phyloP scores from a whole-genome alignment of 495 filamentous ascomycete species.

The Tuber aestivum region DNA sequence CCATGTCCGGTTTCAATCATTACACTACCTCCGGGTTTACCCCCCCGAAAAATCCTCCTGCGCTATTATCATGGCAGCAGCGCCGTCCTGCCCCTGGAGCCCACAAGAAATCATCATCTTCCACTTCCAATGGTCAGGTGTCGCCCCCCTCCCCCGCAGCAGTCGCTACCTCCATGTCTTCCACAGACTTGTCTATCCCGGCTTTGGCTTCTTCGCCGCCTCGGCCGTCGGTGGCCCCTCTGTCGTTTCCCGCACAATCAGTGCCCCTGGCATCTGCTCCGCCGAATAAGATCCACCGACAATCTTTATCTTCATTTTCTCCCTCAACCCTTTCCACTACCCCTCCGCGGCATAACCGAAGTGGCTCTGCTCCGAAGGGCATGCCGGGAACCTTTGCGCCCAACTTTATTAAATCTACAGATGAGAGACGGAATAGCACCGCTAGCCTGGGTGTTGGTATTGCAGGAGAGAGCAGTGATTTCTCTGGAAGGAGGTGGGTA shows the following conservation, averaged over 20 bases:
- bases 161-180: conserved; percentile 15
- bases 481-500: conserved; percentile 97
- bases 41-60: conserved; percentile 25
- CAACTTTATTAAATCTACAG: conserved; percentile 84
- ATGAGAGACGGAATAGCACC: conserved; percentile 51
- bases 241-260: not conserved
- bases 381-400: conserved; percentile 75
- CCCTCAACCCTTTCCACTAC: conserved; percentile 17
- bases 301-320: conserved; percentile 38
- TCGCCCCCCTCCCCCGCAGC: conserved; percentile 29
- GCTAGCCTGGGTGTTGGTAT: conserved; percentile 31
- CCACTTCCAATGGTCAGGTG: conserved; percentile 19
- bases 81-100: conserved; percentile 34
- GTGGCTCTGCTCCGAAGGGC: conserved; percentile 21
- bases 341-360: conserved; percentile 26
- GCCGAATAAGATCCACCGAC: conserved; percentile 30
- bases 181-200: not conserved
- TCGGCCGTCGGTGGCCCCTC: not conserved
- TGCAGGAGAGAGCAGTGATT: conserved; percentile 54
- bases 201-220: not conserved
- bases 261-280: conserved; percentile 17
- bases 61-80: conserved; percentile 40
- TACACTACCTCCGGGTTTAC: conserved; percentile 24
- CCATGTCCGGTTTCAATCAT: conserved; percentile 37
- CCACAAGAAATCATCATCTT: conserved; percentile 33